Percentiles rank a stretch among this genome's conserved stretches.
These are phyloP conservation scores for Ordospora colligata DNA, from an alignment of 371 early-diverging fungal species.

Conservation along the genomic window DNA sequence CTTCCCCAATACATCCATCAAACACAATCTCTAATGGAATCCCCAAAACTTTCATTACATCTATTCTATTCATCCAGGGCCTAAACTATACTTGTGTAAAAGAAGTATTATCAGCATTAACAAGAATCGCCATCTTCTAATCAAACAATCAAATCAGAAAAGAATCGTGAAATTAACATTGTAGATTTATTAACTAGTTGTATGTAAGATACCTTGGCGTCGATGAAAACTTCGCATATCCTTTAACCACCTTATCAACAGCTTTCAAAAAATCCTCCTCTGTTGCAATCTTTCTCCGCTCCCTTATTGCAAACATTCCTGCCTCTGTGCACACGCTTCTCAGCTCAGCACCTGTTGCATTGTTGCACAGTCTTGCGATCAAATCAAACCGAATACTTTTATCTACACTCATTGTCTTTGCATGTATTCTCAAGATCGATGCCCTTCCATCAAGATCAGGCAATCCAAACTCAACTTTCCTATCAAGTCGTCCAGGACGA, in stretches of 20 bases:
- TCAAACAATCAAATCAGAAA: background rate
- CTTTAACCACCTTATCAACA: constrained; percentile 98
- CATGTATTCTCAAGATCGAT: constrained; percentile 95
- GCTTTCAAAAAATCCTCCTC: constrained; percentile 97
- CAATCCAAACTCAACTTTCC: constrained; percentile 95
- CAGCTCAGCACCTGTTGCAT: constrained; percentile 88
- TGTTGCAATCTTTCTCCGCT: constrained; percentile 91
- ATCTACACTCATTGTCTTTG: constrained; percentile 86
- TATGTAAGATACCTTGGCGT: constrained; percentile 72
- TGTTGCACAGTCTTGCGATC: constrained; percentile 93
- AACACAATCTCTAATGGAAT: background rate
- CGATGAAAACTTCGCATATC: constrained; percentile 86
- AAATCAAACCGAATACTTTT: constrained; percentile 91
- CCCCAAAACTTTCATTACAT: background rate
- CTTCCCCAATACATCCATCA: background rate
- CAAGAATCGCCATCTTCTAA: background rate
- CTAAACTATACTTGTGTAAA: background rate
- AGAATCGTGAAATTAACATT: background rate
- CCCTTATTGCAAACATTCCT: constrained; percentile 98
- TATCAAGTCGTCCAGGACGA: constrained; percentile 95
- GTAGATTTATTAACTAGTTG: constrained; percentile 53
- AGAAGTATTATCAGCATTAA: no score
- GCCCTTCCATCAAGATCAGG: constrained; percentile 78
- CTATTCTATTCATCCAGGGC: background rate
- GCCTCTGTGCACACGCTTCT: constrained; percentile 98